phyloP scores from a whole-genome alignment of 345 rosid species.

The Lumnitzera racemosa region DNA sequence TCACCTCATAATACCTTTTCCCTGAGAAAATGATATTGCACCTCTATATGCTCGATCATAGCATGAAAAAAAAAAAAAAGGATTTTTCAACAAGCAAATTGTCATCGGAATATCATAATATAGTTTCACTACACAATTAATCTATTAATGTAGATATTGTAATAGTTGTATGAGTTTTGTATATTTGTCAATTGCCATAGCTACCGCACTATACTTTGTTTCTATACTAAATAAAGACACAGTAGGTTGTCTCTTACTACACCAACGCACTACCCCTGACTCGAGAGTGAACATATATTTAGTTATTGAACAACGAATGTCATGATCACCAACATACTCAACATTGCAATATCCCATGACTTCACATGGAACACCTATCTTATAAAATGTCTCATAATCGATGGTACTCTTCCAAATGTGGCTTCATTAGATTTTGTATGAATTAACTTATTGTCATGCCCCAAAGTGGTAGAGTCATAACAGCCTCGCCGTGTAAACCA shows the following conservation, averaged over 20 bases:
- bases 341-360: neutral
- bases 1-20: too few relatives aligned
- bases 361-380: neutral
- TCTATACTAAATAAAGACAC: neutral
- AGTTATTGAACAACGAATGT: neutral
- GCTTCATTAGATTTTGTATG: neutral
- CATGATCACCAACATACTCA: neutral
- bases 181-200: conserved; percentile 1
- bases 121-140: neutral
- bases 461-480: too few relatives aligned
- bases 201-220: neutral
- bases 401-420: neutral
- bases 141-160: neutral
- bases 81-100: neutral
- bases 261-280: conserved; percentile 4
- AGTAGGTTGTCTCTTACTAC: conserved; percentile 1
- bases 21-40: too few relatives aligned
- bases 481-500: too few relatives aligned
- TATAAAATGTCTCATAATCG: neutral
- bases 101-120: neutral
- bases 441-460: neutral
- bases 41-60: too few relatives aligned
- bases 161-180: neutral
- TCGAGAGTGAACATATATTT: neutral
- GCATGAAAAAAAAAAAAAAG: too few relatives aligned